These are phyloP conservation scores for Podila epigama DNA, from an alignment of 192 early-diverging fungal species.

Conservation along the genomic window DNA sequence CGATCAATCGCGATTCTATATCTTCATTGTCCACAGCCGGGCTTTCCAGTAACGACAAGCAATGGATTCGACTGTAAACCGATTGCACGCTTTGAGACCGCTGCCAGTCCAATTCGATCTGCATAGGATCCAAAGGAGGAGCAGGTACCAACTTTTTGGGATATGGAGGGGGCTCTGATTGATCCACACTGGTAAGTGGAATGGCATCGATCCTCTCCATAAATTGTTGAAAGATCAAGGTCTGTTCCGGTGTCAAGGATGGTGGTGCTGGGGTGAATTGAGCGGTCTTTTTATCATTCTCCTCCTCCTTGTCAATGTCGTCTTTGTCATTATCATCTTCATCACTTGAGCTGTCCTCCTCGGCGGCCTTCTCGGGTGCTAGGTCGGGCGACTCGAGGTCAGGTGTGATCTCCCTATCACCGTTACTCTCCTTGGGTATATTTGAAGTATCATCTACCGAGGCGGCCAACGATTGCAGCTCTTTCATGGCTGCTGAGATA, in stretches of 20 bases:
- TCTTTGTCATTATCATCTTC: no score
- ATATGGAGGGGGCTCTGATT: not conserved
- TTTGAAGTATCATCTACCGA: not conserved
- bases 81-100: slow-evolving; percentile 6
- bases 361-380: no score
- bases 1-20: slow-evolving; percentile 14
- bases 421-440: not conserved
- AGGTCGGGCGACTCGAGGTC: not conserved
- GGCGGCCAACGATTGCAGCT: slow-evolving; percentile 32
- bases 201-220: slow-evolving; percentile 17
- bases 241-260: slow-evolving; percentile 15
- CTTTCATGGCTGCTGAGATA: slow-evolving; percentile 17
- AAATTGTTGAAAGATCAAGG: slow-evolving; percentile 15
- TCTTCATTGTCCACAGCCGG: slow-evolving; percentile 8
- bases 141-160: not conserved
- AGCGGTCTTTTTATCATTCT: no score
- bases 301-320: no score
- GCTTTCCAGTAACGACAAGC: slow-evolving; percentile 11
- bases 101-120: slow-evolving; percentile 7
- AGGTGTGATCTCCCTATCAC: not conserved
- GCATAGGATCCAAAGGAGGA: not conserved
- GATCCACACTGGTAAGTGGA: slow-evolving; percentile 15
- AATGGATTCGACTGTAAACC: slow-evolving; percentile 33
- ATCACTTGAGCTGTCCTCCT: not conserved
- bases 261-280: not conserved